phyloP scores from a whole-genome alignment of 148 eudicot genomes.

The Arbutus unedo region DNA sequence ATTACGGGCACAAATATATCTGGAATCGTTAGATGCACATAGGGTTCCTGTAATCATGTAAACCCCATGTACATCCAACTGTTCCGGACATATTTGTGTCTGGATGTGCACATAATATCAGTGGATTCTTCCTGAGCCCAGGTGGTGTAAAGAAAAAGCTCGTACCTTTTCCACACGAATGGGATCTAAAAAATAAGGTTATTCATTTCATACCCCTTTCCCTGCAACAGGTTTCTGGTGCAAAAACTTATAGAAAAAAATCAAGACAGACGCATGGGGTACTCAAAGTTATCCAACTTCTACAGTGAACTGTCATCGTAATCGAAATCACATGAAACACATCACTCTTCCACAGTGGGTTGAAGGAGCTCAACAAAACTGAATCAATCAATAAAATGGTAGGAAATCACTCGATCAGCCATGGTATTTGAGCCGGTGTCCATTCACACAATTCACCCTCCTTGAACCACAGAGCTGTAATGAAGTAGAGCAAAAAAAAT shows the following conservation, averaged over 20 bases:
- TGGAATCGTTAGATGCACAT: too few species aligned
- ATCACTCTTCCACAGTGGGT: background rate
- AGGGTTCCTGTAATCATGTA: too few species aligned
- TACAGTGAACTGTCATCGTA: background rate
- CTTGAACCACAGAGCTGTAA: slow-evolving; percentile 87
- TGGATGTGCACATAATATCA: too few species aligned
- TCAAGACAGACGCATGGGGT: background rate
- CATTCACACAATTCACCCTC: slow-evolving; percentile 84
- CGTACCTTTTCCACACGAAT: too few species aligned
- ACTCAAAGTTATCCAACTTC: background rate
- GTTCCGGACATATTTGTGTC: too few species aligned
- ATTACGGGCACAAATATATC: too few species aligned
- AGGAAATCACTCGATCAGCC: slow-evolving; percentile 61
- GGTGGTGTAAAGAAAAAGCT: too few species aligned
- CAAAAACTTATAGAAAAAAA: background rate
- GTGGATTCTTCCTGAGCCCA: too few species aligned
- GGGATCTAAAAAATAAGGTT: too few species aligned
- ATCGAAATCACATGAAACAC: background rate
- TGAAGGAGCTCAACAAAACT: slow-evolving; percentile 5
- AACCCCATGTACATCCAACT: too few species aligned
- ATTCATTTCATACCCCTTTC: background rate
- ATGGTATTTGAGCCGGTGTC: slow-evolving; percentile 74
- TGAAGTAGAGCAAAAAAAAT: background rate
- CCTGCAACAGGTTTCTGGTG: too few species aligned
- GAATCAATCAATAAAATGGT: background rate